Conservation (phyloP, 1,139 yeast species). For the Geotrichum reessii region DNA sequence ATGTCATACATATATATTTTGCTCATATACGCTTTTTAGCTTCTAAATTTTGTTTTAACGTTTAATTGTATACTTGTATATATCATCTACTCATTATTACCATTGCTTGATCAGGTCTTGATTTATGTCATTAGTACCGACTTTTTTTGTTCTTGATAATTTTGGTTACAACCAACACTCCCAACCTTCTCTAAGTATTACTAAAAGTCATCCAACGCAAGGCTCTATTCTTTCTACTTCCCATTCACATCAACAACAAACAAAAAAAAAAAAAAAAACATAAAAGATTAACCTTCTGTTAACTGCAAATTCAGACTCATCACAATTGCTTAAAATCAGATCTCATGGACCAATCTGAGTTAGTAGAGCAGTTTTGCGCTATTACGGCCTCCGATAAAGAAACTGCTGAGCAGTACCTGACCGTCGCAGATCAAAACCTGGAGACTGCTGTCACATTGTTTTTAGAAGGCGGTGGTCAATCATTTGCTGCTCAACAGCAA, state of each 20-base stretch:
- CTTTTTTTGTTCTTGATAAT: too few relatives aligned
- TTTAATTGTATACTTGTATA: too few relatives aligned
- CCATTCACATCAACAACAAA: not conserved
- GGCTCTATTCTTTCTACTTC: not conserved
- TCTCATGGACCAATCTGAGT: slow-evolving; percentile 34
- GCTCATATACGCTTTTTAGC: too few relatives aligned
- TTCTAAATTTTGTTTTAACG: too few relatives aligned
- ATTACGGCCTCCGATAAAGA: slow-evolving; percentile 73
- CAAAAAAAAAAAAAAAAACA: not conserved
- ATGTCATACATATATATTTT: too few relatives aligned
- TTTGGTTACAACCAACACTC: not conserved
- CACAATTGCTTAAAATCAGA: not conserved
- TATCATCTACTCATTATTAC: too few relatives aligned
- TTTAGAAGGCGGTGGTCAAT: slow-evolving; percentile 62
- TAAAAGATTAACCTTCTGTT: not conserved
- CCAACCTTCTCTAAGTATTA: not conserved
- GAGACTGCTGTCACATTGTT: slow-evolving; percentile 82
- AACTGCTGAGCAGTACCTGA: slow-evolving; percentile 72
- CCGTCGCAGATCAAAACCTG: slow-evolving; percentile 69
- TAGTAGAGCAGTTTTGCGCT: slow-evolving; percentile 69
- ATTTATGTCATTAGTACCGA: too few relatives aligned
- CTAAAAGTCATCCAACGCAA: not conserved
- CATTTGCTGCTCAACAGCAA: slow-evolving; percentile 32
- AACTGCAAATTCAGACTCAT: not conserved
- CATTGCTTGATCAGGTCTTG: too few relatives aligned